Evolutionary conservation across 1,284 basidiomycete genomes (phyloP).

Genomic region (Ceratobasidium sp.): DNA sequence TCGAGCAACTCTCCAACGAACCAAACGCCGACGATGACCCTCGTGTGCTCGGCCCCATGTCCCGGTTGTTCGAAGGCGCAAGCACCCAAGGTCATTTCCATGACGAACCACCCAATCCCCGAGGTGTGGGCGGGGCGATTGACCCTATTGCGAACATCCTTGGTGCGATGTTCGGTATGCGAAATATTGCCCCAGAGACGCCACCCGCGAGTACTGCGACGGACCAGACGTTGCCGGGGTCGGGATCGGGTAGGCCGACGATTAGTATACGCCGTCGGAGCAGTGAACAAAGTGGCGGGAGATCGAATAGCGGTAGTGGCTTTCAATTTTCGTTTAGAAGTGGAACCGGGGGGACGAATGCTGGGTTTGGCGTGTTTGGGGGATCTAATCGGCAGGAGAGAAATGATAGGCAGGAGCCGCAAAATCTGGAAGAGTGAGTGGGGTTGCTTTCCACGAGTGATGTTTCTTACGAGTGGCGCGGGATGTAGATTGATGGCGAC

Average conservation of each 20-base stretch:
- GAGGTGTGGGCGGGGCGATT: not conserved
- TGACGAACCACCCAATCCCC: not conserved
- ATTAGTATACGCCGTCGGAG: not conserved
- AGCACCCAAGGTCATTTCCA: not conserved
- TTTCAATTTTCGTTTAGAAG: slow-evolving; percentile 19
- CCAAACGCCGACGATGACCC: not conserved
- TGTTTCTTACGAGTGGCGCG: not conserved
- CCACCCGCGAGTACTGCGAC: not conserved
- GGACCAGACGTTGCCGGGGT: not conserved
- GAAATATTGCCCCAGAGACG: not conserved
- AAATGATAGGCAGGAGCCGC: not conserved
- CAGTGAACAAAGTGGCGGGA: not conserved
- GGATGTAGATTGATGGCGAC: slow-evolving; percentile 3
- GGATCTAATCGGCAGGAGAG: slow-evolving; percentile 3
- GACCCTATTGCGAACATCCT: slow-evolving; percentile 17
- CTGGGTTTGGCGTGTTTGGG: slow-evolving; percentile 11
- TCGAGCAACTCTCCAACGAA: not conserved
- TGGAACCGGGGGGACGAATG: not conserved
- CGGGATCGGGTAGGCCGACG: slow-evolving; percentile 2
- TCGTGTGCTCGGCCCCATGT: not conserved
- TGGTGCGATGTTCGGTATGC: slow-evolving; percentile 22
- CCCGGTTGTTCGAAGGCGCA: not conserved
- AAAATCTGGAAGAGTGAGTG: slow-evolving; percentile 16
- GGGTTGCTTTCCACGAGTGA: no score
- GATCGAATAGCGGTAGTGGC: not conserved